Percentiles rank a stretch among this genome's conserved stretches.
Evolutionary conservation across 2,329 filamentous ascomycete genomes (phyloP).

Genomic region (Arthroderma sp.): DNA sequence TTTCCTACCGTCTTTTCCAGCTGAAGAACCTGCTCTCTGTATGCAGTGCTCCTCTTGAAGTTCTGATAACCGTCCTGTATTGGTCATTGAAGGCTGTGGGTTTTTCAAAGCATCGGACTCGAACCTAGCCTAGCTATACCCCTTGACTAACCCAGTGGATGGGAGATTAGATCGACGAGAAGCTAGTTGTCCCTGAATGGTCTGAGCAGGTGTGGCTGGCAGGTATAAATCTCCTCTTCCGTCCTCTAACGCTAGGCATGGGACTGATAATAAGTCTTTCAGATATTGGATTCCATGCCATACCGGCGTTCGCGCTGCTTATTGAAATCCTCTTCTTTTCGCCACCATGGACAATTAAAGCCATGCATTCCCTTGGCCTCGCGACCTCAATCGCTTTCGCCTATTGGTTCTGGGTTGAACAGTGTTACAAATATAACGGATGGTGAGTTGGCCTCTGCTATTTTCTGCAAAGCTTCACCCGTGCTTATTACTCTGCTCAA

Average conservation of each 20-base stretch:
- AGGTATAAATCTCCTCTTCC: not conserved
- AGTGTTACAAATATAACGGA: slow-evolving; percentile 45
- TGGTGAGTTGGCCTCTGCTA: slow-evolving; percentile 35
- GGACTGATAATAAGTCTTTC: not conserved
- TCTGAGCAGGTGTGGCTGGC: slow-evolving; percentile 24
- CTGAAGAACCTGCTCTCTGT: slow-evolving; percentile 46
- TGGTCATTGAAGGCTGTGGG: slow-evolving; percentile 43
- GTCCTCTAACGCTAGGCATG: not conserved
- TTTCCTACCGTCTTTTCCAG: slow-evolving; percentile 39
- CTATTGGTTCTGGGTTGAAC: slow-evolving; percentile 54
- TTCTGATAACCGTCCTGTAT: slow-evolving; percentile 48
- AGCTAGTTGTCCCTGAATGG: slow-evolving; percentile 38
- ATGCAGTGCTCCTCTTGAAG: slow-evolving; percentile 46
- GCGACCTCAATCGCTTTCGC: slow-evolving; percentile 40
- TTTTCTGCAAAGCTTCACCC: slow-evolving; percentile 8
- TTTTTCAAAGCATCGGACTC: slow-evolving; percentile 1
- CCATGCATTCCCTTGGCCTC: slow-evolving; percentile 37
- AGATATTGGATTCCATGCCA: slow-evolving; percentile 38
- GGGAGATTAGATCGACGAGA: slow-evolving; percentile 26
- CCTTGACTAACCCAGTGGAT: not conserved
- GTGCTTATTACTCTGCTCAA: slow-evolving; percentile 20
- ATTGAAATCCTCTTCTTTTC: slow-evolving; percentile 45
- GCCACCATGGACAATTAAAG: slow-evolving; percentile 47
- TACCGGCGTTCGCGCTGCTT: slow-evolving; percentile 41
- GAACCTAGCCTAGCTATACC: not conserved